These are phyloP conservation scores for Leishmania tarentolae DNA, from an alignment of 208 protist species.

Conservation along the genomic window DNA sequence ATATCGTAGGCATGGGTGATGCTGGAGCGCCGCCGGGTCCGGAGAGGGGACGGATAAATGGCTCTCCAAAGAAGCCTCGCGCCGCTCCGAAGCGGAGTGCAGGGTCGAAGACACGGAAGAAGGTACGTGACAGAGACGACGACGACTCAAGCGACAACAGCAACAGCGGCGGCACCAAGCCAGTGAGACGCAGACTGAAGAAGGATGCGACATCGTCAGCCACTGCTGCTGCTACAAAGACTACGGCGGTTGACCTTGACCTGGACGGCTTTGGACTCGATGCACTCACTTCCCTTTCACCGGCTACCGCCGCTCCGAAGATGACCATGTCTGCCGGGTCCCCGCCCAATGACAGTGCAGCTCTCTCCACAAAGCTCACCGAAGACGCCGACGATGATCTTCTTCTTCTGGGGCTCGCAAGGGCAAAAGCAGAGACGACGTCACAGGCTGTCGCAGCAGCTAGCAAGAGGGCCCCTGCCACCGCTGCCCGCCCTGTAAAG, in stretches of 20 bases:
- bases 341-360: not conserved
- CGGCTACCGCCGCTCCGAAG: constrained; percentile 4
- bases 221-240: not conserved
- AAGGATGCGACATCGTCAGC: constrained; percentile 13
- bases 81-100: constrained; percentile 21
- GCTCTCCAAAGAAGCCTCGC: constrained; percentile 9
- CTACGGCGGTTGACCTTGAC: constrained; percentile 58
- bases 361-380: not conserved
- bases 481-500: constrained; percentile 2
- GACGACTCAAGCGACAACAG: constrained; percentile 9
- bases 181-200: constrained; percentile 13
- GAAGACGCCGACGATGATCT: constrained; percentile 35
- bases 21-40: constrained; percentile 23
- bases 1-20: constrained; percentile 49
- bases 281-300: constrained; percentile 31
- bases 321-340: not conserved
- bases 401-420: constrained; percentile 27
- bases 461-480: not conserved
- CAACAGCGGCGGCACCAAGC: constrained; percentile 14
- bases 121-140: constrained; percentile 22
- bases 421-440: constrained; percentile 7
- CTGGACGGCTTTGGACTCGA: constrained; percentile 82
- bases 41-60: not conserved
- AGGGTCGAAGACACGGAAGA: constrained; percentile 21
- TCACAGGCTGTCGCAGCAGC: not conserved